A percentile compares a stretch with the other conserved stretches of the same genome.
These are phyloP conservation scores for Fraxinus latifolia DNA, from an alignment of 305 asterid species.

Conservation along the genomic window DNA sequence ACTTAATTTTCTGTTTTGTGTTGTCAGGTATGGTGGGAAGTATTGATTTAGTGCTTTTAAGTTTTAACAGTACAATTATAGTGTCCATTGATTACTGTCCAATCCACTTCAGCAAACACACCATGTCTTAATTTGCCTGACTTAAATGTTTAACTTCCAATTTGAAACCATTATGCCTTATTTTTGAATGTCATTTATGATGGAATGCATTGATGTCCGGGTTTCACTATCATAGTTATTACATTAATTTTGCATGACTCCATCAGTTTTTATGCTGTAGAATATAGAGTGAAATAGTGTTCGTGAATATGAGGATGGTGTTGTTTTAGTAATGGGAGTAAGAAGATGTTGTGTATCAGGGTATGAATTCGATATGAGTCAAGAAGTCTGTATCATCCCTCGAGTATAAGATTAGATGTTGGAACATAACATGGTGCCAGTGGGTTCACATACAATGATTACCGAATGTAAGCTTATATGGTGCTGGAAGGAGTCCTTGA, in stretches of 20 bases:
- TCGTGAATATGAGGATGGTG: neutral
- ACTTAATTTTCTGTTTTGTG: neutral
- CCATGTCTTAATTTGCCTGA: neutral
- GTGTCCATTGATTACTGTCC: neutral
- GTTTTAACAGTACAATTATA: neutral
- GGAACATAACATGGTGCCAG: neutral
- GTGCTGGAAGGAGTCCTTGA: neutral
- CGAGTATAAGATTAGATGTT: slow-evolving; percentile 18
- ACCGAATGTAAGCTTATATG: neutral
- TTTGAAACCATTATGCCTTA: neutral
- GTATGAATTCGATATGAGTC: slow-evolving; percentile 18
- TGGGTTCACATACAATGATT: neutral
- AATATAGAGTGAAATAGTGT: neutral
- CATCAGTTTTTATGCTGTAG: neutral
- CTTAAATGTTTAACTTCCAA: neutral
- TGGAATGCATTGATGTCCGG: neutral
- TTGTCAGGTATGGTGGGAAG: neutral
- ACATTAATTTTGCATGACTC: neutral
- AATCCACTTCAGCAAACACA: neutral
- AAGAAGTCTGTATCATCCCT: slow-evolving; percentile 29
- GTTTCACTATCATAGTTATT: neutral
- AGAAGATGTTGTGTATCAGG: neutral
- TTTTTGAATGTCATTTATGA: neutral
- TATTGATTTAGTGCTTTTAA: neutral
- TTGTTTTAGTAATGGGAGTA: neutral